Base-by-base conservation (phyloP, 805 yeast species). In the Candida ortonii region DNA sequence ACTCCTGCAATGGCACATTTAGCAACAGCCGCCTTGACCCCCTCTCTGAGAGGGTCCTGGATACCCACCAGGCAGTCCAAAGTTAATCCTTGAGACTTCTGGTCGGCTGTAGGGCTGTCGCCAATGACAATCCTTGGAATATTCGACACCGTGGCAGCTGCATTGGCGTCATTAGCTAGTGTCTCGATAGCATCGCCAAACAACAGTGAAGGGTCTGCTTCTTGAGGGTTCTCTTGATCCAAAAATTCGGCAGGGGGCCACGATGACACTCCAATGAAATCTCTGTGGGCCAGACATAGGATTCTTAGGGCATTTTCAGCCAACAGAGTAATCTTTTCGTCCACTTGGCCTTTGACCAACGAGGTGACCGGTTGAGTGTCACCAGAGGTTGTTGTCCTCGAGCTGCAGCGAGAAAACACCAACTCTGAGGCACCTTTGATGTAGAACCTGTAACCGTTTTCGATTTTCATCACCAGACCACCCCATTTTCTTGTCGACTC, bases 401-500 rank as follows among this genome's bases (percentile, higher is more conserved):
- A 67, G 1, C 73, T 61, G 55, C 95, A 83, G 48, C 72, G 65
- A 15, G 70, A 67, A 44, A 84, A 70, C 10, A 93, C 72, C 41
- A 93, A 74, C 62, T 93, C 99, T 1, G 97, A 89, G 1, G 98
- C 98, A 44, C 99, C 98, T 64, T 93, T 93, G 38, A 85, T 65
- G 44, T 73, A 80, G 34, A 87, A 64, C 37, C 93, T 71, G 56
- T 61, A 81, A 12, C 65, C 67, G 7, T 69, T 68, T 10, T 64
- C 59, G 34, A 70, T 68, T 28, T 47, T 47, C 33, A 81, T 70
- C 5, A 88, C 80, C 14, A 87, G 62, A 26, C 93, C 95, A 52
- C 95, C 86, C 90, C 95, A 93, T 65, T 93, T 93, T 52, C 95
- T 72, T 3, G 85, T 70, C 39, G 95, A 84, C 64, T 93, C 97